Base-by-base conservation (phyloP, 169 alveolate species). In the Theileria sp. region DNA sequence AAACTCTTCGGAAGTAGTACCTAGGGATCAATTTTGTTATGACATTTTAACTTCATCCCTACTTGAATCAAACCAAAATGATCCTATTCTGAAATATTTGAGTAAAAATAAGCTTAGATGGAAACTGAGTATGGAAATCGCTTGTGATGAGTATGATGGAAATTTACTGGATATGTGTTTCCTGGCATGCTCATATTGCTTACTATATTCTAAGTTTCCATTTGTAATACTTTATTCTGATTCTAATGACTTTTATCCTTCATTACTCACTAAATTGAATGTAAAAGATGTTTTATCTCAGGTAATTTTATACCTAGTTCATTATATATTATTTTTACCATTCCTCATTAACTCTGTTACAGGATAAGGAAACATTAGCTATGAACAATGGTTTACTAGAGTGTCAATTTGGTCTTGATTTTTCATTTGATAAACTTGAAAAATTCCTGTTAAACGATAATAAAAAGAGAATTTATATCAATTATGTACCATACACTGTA, bases 101-200 rank as follows among this genome's bases (percentile, higher is more conserved):
- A 38, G 38, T 21, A 36, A 21, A 19, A 32, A 66, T 15, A 56
- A 68, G 5, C 56, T 82, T 30, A 49, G 71, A 10, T 84, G 90
- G 90, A 77, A 76, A 54, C 36, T 84, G 54, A 77, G 78, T 21
- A n/a, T 84, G 10, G 21, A n/a, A 0, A 32, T 84, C 21, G 12
- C 30, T 10, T 84, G 80, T 60, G 90, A 84, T 30, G 86, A 76
- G n/a, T 84, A 84, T 49, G 90, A 84, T 32, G 90, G 90, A 49
- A 84, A 84, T 72, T 51, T 76, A 0, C 34, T 77, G 49, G 90
- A 84, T 66, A 23, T 60, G 56, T 69, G 78, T 10, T 73, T 77
- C n/a, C 32, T 84, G 54, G 76, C 81, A 15, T 25, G 79, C 13
- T n/a, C 81, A 25, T 67, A 44, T 58, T 81, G 87, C 10, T 34